These are phyloP conservation scores for Aspergillus heteromorphus DNA, from an alignment of 495 filamentous ascomycete genomes.

Conservation along the genomic window DNA sequence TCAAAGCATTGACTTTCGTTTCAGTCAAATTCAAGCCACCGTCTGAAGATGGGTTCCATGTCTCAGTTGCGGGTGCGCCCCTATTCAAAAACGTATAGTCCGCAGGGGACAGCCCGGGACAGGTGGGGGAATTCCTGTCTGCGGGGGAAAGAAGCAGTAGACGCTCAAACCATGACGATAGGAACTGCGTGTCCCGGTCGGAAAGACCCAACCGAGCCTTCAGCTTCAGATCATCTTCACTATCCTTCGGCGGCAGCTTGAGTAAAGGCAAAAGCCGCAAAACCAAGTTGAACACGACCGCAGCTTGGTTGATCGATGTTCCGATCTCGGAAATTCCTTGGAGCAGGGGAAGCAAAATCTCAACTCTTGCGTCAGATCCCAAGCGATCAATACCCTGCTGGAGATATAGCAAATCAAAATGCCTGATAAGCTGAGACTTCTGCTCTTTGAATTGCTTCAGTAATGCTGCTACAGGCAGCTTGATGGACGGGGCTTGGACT, in stretches of 20 bases:
- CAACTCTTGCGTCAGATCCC: conserved; percentile 52
- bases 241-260: conserved; percentile 67
- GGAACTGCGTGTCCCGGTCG: conserved; percentile 63
- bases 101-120: conserved; percentile 62
- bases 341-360: conserved; percentile 66
- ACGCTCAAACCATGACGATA: conserved; percentile 74
- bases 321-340: conserved; percentile 64
- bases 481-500: conserved; percentile 62
- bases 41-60: conserved; percentile 56
- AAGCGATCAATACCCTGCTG: conserved; percentile 80
- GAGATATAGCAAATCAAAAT: conserved; percentile 85
- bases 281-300: conserved; percentile 77
- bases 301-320: conserved; percentile 56
- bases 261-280: conserved; percentile 68
- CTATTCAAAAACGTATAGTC: conserved; percentile 70
- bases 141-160: conserved; percentile 63
- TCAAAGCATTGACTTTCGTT: conserved; percentile 62
- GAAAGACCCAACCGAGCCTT: conserved; percentile 62
- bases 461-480: conserved; percentile 76
- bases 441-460: conserved; percentile 87
- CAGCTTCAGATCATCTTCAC: conserved; percentile 66
- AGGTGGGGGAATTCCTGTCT: conserved; percentile 39
- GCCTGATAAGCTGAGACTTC: conserved; percentile 63
- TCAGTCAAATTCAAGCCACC: conserved; percentile 60
- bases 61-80: conserved; percentile 52